Conservation (phyloP, 129 eudicot genomes). For the Saposhnikovia divaricata region DNA sequence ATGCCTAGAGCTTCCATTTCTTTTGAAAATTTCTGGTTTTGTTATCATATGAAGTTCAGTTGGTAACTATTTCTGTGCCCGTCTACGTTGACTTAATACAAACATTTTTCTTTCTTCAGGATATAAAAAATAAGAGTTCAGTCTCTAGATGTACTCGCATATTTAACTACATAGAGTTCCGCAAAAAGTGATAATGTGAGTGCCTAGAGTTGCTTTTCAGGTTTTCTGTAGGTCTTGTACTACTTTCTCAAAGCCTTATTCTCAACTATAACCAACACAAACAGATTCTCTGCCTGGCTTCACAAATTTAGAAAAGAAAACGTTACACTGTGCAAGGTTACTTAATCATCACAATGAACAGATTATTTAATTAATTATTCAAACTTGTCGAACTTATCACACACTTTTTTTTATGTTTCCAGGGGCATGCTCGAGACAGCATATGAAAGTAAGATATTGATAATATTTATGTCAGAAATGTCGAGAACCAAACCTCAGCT, state of each 20-base stretch:
- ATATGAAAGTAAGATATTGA: background rate
- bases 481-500: slow-evolving; percentile 55
- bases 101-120: background rate
- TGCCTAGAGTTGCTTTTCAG: too few species aligned
- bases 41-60: background rate
- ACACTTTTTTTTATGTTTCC: too few species aligned
- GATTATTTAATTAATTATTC: background rate
- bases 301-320: background rate
- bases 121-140: background rate
- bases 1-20: background rate
- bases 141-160: background rate
- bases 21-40: background rate
- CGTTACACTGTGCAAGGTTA: background rate
- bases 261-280: background rate
- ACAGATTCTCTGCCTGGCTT: background rate
- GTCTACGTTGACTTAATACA: background rate
- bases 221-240: too few species aligned
- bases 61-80: background rate
- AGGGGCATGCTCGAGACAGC: background rate
- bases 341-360: background rate
- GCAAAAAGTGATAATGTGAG: too few species aligned
- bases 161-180: background rate
- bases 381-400: background rate
- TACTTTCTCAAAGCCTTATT: background rate
- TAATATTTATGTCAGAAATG: background rate